Conservation (phyloP, 2,329 filamentous ascomycete genomes). For the Furcasterigmium furcatum region DNA sequence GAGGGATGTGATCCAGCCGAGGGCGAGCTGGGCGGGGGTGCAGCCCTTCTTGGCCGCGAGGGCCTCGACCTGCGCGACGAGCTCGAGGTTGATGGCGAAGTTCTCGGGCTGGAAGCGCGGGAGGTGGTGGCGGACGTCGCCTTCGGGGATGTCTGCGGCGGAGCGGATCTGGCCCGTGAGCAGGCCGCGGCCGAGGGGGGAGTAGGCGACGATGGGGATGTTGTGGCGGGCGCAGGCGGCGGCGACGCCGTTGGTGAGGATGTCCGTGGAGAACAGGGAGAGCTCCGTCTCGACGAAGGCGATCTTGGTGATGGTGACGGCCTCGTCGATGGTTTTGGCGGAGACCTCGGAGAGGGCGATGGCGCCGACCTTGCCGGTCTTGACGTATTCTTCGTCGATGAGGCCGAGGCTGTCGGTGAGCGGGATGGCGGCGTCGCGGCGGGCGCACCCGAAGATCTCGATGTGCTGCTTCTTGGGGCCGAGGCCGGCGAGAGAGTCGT, state of each 20-base stretch:
- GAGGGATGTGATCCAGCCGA: conserved; percentile 58
- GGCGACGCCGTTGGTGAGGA: conserved; percentile 47
- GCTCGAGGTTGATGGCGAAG: conserved; percentile 61
- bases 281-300: conserved; percentile 52
- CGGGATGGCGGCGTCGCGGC: conserved; percentile 48
- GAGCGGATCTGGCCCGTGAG: conserved; percentile 53
- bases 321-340: conserved; percentile 45
- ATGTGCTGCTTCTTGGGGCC: conserved; percentile 52
- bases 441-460: conserved; percentile 57
- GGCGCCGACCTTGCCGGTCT: conserved; percentile 47
- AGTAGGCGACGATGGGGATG: conserved; percentile 72
- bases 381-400: conserved; percentile 45
- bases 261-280: conserved; percentile 45
- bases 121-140: conserved; percentile 38
- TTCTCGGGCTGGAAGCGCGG: conserved; percentile 62
- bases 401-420: conserved; percentile 39
- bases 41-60: conserved; percentile 58
- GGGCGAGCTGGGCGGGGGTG: conserved; percentile 61
- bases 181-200: conserved; percentile 60
- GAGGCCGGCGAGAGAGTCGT: conserved; percentile 48
- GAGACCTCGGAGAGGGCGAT: conserved; percentile 50
- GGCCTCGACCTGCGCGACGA: conserved; percentile 54
- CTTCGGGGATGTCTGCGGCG: conserved; percentile 50
- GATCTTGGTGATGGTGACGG: conserved; percentile 39
- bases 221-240: conserved; percentile 56